phyloP scores from a whole-genome alignment of 163 green algal genomes.

The Chlorella variabilis region DNA sequence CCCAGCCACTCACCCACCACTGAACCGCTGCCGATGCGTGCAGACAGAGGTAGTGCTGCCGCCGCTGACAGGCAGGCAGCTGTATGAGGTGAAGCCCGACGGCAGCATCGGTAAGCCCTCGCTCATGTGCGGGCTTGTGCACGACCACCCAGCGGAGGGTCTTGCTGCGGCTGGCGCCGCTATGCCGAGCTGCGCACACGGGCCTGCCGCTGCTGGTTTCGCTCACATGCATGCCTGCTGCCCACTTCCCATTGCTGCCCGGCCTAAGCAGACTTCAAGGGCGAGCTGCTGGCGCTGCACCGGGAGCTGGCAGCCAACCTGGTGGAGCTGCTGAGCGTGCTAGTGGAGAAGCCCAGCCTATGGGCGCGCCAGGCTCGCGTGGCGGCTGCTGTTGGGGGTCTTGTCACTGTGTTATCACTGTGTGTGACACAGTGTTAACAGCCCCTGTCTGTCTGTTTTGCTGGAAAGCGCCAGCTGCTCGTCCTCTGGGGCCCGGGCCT shows the following conservation, averaged over 20 bases:
- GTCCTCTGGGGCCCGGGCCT: no score
- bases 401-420: neutral
- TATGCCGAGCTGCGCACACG: no score
- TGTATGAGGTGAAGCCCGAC: constrained; percentile 43
- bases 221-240: no score
- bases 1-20: no score
- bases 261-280: constrained; percentile 57
- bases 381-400: neutral
- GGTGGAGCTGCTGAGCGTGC: constrained; percentile 52
- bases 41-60: constrained; percentile 61
- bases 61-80: constrained; percentile 40
- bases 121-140: neutral
- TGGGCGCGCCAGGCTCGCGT: constrained; percentile 41
- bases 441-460: no score
- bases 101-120: constrained; percentile 46
- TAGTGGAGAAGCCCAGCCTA: constrained; percentile 47
- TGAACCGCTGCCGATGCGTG: neutral
- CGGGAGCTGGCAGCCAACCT: constrained; percentile 56
- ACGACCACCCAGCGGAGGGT: no score
- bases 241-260: no score
- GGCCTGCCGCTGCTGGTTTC: no score
- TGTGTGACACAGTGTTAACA: no score
- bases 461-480: no score
- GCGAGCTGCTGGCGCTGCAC: constrained; percentile 56
- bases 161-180: no score